Base-by-base conservation (phyloP, 768 basidiomycete genomes). In the Strobilomyces confusus region DNA sequence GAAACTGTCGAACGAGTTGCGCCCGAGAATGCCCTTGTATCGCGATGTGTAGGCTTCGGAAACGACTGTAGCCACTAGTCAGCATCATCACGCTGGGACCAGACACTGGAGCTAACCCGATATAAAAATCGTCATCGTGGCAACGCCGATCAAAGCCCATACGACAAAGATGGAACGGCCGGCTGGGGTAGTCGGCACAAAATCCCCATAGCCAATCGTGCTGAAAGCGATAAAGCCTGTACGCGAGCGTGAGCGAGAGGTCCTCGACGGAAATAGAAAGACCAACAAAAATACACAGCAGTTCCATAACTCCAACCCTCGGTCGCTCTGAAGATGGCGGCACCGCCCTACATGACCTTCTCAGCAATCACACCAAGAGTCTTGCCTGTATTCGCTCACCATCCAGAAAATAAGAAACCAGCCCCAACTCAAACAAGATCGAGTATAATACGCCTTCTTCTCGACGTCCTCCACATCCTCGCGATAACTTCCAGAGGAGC, bases 371-470 rank as follows among this genome's bases (percentile, higher is more conserved):
- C n/a, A 5, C 58, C 59, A 5, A 48, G 48, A 9, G 20, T 25
- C 23, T 4, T 33, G 23, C 2, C 6, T 23, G 42, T 26, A 40
- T 15, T 25, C 5, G 66, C 78, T 54, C 54, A 87, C 84, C 61
- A 81, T 73, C 91, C 91, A 93, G 72, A 93, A 93, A n/a, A 78
- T 58, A 20, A 89, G 62, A 69, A 92, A 92, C 29, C 87, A 58
- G 0, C 65, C 45, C 72, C 81, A 80, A 0, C 84, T 82, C 19
- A 88, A 68, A 2, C 61, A 49, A 42, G 87, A 75, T 60, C 89
- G 82, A 8, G 75, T 69, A 37, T 72, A 73, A 57, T 84, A 81
- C 33, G 85, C 83, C 55, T 74, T 77, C 50, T 70, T 74, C 61
- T 86, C 83, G 30, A 76, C 76, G n/a, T 57, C 50, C 7, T 4